Conservation (phyloP, 208 protist genomes). For the Crithidia mellificae region DNA sequence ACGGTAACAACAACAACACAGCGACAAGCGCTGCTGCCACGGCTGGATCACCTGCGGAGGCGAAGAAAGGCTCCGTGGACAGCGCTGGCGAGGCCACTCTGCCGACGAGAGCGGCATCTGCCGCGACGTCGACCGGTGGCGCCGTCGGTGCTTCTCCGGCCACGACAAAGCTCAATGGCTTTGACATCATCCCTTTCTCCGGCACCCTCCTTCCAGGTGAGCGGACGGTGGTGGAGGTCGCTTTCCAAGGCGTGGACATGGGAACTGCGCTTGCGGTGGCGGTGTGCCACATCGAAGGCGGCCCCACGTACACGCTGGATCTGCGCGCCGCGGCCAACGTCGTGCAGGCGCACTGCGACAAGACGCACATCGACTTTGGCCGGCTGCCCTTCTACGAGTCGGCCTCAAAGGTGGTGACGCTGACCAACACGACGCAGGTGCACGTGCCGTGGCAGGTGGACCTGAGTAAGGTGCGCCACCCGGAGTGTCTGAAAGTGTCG, state of each 20-base stretch:
- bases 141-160: conserved; percentile 27
- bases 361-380: conserved; percentile 90
- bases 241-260: conserved; percentile 64
- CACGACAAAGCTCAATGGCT: conserved; percentile 41
- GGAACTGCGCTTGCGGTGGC: conserved; percentile 49
- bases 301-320: conserved; percentile 85
- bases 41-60: neutral
- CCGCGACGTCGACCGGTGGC: neutral
- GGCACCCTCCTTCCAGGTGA: conserved; percentile 88
- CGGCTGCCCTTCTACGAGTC: conserved; percentile 72
- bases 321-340: conserved; percentile 75
- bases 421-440: conserved; percentile 92
- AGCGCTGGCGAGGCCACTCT: conserved; percentile 42
- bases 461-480: conserved; percentile 43
- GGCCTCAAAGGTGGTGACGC: conserved; percentile 68
- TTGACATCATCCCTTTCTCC: conserved; percentile 95
- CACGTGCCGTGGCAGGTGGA: conserved; percentile 80
- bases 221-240: conserved; percentile 78
- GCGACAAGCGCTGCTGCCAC: conserved; percentile 9
- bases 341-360: conserved; percentile 85
- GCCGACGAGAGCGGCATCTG: neutral
- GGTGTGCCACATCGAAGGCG: conserved; percentile 90
- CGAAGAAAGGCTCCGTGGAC: neutral
- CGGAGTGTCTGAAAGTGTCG: conserved; percentile 62
- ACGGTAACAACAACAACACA: too few relatives aligned